Conservation (phyloP, 2,329 filamentous ascomycete species). For the Drechslerella coelobrocha region DNA sequence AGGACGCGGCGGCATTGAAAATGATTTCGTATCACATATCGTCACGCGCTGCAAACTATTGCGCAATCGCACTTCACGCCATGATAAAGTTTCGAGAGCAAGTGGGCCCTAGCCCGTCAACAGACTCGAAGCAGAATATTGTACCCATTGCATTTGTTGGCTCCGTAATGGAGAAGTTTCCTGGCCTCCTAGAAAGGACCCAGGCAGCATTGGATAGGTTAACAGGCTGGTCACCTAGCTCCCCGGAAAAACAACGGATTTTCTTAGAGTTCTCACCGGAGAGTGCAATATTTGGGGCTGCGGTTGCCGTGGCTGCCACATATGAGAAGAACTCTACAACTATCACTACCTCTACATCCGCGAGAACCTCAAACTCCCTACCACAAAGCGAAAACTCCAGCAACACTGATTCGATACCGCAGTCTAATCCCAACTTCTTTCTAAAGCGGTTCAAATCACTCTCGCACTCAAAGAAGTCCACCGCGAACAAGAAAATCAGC, state of each 20-base stretch:
- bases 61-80: slow-evolving; percentile 44
- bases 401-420: slow-evolving; percentile 41
- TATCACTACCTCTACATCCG: slow-evolving; percentile 2
- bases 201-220: slow-evolving; percentile 28
- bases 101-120: slow-evolving; percentile 6
- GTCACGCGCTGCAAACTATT: slow-evolving; percentile 36
- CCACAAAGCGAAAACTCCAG: slow-evolving; percentile 40
- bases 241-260: slow-evolving; percentile 15
- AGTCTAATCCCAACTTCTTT: slow-evolving; percentile 10
- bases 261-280: slow-evolving; percentile 38
- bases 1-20: slow-evolving; percentile 21
- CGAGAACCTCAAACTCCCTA: slow-evolving; percentile 16
- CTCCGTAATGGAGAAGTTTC: slow-evolving; percentile 44
- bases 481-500: slow-evolving; percentile 4
- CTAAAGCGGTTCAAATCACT: slow-evolving; percentile 15
- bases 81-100: slow-evolving; percentile 36
- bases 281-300: slow-evolving; percentile 43
- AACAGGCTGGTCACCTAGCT: slow-evolving; percentile 17
- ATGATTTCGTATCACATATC: slow-evolving; percentile 38
- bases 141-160: slow-evolving; percentile 44
- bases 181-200: slow-evolving; percentile 24
- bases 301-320: slow-evolving; percentile 35
- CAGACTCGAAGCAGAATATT: slow-evolving; percentile 13
- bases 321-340: slow-evolving; percentile 17
- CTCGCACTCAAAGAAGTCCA: slow-evolving; percentile 1